A percentile compares a stretch with the other conserved stretches of the same genome.
Evolutionary conservation across 345 rosid species (phyloP).

Genomic region (Garcia nutans): DNA sequence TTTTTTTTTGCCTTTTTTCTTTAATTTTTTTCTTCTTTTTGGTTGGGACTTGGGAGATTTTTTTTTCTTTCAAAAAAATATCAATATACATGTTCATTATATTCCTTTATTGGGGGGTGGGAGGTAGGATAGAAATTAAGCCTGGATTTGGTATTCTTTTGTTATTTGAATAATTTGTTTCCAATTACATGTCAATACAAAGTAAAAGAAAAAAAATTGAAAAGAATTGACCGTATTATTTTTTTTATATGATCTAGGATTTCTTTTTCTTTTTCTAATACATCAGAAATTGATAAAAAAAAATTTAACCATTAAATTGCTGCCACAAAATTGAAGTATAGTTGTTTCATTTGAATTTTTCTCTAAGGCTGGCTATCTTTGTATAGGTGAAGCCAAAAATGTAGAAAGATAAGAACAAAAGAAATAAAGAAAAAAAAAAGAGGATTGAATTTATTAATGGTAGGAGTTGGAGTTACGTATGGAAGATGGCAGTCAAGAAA

Average conservation of each 20-base stretch:
- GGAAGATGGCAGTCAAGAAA: conserved; percentile 9
- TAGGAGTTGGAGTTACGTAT: conserved; percentile 26
- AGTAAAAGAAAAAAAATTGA: neutral
- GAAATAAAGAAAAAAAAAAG: neutral
- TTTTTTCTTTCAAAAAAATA: neutral
- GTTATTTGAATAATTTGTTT: conserved; percentile 32
- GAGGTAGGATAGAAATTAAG: no score
- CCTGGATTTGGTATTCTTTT: neutral
- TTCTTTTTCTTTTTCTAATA: no score
- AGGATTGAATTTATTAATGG: neutral
- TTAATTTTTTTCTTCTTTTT: neutral
- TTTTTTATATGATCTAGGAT: no score
- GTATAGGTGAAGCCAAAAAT: conserved; percentile 17
- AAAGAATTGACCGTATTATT: neutral
- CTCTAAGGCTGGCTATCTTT: neutral
- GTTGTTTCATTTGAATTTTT: conserved; percentile 2
- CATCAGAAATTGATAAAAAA: no score
- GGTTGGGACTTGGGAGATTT: no score
- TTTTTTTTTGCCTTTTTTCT: neutral
- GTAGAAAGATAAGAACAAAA: neutral
- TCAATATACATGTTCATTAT: conserved; percentile 5
- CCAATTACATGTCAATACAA: conserved; percentile 20
- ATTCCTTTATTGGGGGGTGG: neutral
- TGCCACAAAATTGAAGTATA: no score
- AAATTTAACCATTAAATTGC: no score